phyloP scores from a whole-genome alignment of 768 basidiomycete genomes.

The Calocybe gangraenosa region DNA sequence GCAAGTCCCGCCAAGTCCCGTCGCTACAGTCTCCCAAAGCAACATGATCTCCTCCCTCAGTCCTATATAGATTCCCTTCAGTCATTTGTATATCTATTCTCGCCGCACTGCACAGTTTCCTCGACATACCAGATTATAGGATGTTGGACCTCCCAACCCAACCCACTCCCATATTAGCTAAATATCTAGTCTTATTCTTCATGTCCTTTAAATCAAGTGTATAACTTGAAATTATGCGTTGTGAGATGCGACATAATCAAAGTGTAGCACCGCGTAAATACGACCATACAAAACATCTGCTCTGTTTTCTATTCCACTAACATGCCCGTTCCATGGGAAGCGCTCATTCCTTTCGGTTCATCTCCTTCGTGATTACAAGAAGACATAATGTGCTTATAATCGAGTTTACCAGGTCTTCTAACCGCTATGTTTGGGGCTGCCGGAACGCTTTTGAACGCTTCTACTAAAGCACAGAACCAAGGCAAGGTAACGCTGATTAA shows the following conservation, averaged over 20 bases:
- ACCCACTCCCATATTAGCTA: too few relatives aligned
- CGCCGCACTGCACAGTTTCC: too few relatives aligned
- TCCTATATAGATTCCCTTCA: too few relatives aligned
- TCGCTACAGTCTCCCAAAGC: too few relatives aligned
- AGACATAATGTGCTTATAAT: constrained; percentile 1
- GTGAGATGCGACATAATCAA: too few relatives aligned
- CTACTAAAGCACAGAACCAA: constrained; percentile 78
- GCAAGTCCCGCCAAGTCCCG: neutral
- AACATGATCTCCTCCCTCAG: too few relatives aligned
- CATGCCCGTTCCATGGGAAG: constrained; percentile 98
- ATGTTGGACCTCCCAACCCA: too few relatives aligned
- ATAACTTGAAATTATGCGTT: too few relatives aligned
- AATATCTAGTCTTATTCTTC: too few relatives aligned
- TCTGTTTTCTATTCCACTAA: constrained; percentile 21
- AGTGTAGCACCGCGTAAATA: too few relatives aligned
- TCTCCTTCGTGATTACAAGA: neutral
- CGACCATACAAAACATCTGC: constrained; percentile 11
- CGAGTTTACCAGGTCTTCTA: constrained; percentile 59
- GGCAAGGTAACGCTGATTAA: constrained; percentile 64
- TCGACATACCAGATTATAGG: too few relatives aligned
- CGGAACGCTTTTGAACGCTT: constrained; percentile 80
- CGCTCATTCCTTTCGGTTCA: constrained; percentile 91
- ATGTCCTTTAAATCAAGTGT: too few relatives aligned
- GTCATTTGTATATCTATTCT: constrained; percentile 8
- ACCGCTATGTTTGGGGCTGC: constrained; percentile 88